These are phyloP conservation scores for Phylloporus rhodoxanthus DNA, from an alignment of 768 basidiomycete genomes.

Conservation along the genomic window DNA sequence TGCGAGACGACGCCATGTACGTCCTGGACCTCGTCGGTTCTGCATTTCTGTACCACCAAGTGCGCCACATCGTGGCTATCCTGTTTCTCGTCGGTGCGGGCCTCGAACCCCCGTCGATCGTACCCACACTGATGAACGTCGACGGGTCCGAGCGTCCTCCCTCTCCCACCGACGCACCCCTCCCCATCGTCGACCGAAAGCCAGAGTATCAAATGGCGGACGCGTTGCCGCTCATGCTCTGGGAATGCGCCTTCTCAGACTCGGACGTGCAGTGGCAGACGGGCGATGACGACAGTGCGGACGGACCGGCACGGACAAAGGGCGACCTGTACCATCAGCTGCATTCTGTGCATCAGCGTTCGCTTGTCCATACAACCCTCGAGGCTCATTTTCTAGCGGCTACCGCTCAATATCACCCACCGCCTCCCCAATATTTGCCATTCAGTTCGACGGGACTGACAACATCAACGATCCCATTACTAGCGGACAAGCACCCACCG, in stretches of 20 bases:
- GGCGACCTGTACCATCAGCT: conserved; percentile 47
- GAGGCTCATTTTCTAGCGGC: conserved; percentile 61
- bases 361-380: conserved; percentile 59
- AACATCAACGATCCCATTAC: conserved; percentile 13
- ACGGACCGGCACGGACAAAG: conserved; percentile 22
- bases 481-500: conserved; percentile 15
- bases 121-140: conserved; percentile 71
- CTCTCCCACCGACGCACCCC: conserved; percentile 20
- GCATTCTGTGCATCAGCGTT: conserved; percentile 49
- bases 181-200: conserved; percentile 58
- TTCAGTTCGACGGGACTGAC: conserved; percentile 25
- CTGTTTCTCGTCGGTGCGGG: conserved; percentile 84
- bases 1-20: conserved; percentile 40
- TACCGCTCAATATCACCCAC: conserved; percentile 45
- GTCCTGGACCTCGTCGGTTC: conserved; percentile 83
- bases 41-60: conserved; percentile 94
- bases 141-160: conserved; percentile 26
- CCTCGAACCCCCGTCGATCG: conserved; percentile 65
- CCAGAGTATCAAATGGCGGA: conserved; percentile 95
- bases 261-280: conserved; percentile 70
- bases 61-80: conserved; percentile 88
- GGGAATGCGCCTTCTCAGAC: conserved; percentile 76
- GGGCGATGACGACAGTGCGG: conserved; percentile 33
- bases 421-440: conserved; percentile 36
- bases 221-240: conserved; percentile 83